A percentile compares a stretch with the other conserved stretches of the same genome.
phyloP scores from a whole-genome alignment of 1,284 basidiomycete species.

The Ceratobasidium sp. region DNA sequence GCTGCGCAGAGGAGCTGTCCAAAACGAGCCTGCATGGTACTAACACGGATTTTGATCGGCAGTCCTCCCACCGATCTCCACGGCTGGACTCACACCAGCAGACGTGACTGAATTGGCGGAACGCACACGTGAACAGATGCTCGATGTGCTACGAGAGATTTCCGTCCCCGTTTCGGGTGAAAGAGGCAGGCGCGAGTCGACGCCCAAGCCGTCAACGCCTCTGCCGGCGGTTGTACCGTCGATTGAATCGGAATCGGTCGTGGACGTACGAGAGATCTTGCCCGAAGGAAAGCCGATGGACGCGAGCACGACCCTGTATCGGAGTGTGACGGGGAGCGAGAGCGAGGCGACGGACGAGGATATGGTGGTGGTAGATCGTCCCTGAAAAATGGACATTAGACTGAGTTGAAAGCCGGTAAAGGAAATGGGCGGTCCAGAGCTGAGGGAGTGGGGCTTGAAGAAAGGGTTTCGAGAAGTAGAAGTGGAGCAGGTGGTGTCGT shows the following conservation, averaged over 20 bases:
- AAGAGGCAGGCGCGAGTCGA: conserved; percentile 20
- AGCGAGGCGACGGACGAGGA: conserved; percentile 59
- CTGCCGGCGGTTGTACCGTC: conserved; percentile 29
- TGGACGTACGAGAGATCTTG: conserved; percentile 43
- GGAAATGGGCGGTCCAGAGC: not conserved
- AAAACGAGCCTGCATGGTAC: conserved; percentile 3
- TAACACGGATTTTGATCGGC: conserved; percentile 45
- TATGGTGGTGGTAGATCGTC: conserved; percentile 58
- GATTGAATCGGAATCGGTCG: conserved; percentile 15
- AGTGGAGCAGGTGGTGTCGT: conserved; percentile 18
- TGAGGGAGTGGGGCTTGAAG: not conserved
- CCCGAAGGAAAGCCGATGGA: conserved; percentile 36
- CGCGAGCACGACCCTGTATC: conserved; percentile 23
- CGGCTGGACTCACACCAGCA: conserved; percentile 72
- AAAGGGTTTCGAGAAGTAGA: not conserved
- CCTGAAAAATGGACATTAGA: conserved; percentile 40
- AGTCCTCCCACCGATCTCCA: conserved; percentile 86
- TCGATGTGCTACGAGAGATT: conserved; percentile 75
- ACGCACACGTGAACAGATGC: conserved; percentile 80
- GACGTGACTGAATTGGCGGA: conserved; percentile 76
- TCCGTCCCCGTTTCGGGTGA: conserved; percentile 58
- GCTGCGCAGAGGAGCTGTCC: conserved; percentile 11
- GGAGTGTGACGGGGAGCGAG: conserved; percentile 50
- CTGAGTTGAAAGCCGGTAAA: not conserved
- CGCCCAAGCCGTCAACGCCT: conserved; percentile 48